phyloP scores from a whole-genome alignment of 2,329 filamentous ascomycete species.

The Fusarium ambrosium region DNA sequence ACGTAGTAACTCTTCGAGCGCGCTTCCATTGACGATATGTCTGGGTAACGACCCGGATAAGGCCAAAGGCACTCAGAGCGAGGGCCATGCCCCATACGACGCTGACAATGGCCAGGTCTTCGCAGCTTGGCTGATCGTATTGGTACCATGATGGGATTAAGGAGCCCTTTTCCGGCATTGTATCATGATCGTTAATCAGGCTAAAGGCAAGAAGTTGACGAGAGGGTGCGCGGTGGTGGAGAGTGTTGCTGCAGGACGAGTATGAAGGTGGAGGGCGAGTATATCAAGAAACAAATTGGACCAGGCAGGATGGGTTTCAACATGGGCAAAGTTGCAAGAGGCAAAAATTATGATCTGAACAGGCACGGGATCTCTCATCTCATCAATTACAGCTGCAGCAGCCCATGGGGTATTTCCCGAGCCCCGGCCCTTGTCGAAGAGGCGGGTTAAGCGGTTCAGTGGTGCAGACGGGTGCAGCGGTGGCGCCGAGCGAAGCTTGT shows the following conservation, averaged over 20 bases:
- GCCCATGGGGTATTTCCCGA: conserved; percentile 17
- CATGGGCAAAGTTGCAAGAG: conserved; percentile 25
- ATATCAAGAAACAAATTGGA: not conserved
- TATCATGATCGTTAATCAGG: conserved; percentile 34
- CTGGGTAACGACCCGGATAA: conserved; percentile 53
- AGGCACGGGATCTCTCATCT: conserved; percentile 18
- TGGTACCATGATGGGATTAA: conserved; percentile 46
- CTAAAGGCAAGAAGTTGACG: not conserved
- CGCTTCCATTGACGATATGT: conserved; percentile 50
- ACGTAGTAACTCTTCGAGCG: conserved; percentile 52
- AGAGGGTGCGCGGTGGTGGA: not conserved
- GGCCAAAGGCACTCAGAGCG: conserved; percentile 52
- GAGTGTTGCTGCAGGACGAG: not conserved
- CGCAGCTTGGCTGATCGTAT: conserved; percentile 31
- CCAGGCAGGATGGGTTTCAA: not conserved
- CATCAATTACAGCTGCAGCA: conserved; percentile 17
- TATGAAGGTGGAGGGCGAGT: not conserved
- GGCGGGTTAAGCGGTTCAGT: conserved; percentile 28
- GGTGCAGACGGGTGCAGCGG: conserved; percentile 22
- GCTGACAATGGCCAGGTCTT: conserved; percentile 53
- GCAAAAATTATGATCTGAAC: conserved; percentile 13
- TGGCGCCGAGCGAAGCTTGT: conserved; percentile 22
- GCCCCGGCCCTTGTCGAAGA: conserved; percentile 15
- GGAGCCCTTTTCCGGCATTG: conserved; percentile 36
- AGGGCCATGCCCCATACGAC: conserved; percentile 55